phyloP scores from a whole-genome alignment of 1,139 yeast species.

The Nadsonia commutata region DNA sequence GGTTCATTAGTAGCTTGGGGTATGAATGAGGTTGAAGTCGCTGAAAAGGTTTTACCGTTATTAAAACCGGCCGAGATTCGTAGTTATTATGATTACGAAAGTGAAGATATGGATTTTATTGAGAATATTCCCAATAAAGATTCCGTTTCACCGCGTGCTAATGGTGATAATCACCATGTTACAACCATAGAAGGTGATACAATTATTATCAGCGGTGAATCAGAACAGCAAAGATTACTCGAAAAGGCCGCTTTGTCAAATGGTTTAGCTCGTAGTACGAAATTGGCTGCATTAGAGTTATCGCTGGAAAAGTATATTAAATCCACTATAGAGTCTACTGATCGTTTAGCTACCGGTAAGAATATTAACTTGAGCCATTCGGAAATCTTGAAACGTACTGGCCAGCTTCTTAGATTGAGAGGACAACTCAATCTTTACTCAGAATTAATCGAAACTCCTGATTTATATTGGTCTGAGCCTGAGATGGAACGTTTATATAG shows the following conservation, averaged over 20 bases:
- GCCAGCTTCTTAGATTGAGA: constrained; percentile 55
- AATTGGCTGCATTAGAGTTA: constrained; percentile 64
- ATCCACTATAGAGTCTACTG: constrained; percentile 50
- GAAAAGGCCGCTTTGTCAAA: constrained; percentile 85
- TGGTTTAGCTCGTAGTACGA: constrained; percentile 74
- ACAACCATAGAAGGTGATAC: constrained; percentile 50
- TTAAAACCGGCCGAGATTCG: constrained; percentile 34
- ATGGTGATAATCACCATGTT: constrained; percentile 10
- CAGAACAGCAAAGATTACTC: constrained; percentile 34
- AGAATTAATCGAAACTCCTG: constrained; percentile 88
- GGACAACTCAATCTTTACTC: constrained; percentile 75
- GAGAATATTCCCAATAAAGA: constrained; percentile 23
- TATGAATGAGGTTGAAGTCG: constrained; percentile 34
- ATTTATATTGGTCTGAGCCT: constrained; percentile 86
- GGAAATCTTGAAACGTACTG: constrained; percentile 57
- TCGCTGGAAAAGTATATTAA: constrained; percentile 53
- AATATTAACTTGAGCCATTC: constrained; percentile 39
- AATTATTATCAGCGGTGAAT: constrained; percentile 42
- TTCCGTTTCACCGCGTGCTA: background rate
- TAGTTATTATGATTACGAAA: constrained; percentile 40
- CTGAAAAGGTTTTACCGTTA: constrained; percentile 32
- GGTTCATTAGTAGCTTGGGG: constrained; percentile 84
- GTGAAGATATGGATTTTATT: constrained; percentile 81
- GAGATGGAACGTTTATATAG: constrained; percentile 62
- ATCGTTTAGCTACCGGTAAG: constrained; percentile 47